Conservation (phyloP, 805 yeast genomes). For the Scheffersomyces coipomensis region DNA sequence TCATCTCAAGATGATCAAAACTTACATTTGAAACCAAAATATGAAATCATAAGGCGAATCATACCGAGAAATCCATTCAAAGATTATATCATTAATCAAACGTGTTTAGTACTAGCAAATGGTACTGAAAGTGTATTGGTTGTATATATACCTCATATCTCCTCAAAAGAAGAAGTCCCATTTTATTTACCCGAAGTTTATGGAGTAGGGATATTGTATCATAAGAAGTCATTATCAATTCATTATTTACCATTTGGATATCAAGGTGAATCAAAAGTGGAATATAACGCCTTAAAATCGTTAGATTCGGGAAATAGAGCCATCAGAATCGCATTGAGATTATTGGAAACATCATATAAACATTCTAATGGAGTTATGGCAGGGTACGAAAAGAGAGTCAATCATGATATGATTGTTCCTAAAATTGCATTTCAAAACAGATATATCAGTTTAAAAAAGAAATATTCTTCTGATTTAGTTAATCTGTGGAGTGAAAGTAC, state of each 20-base stretch:
- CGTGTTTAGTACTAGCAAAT: slow-evolving; percentile 57
- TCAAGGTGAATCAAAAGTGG: slow-evolving; percentile 4
- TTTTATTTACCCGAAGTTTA: slow-evolving; percentile 85
- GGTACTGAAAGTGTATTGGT: slow-evolving; percentile 48
- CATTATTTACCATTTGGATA: slow-evolving; percentile 68
- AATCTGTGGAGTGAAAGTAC: slow-evolving; percentile 91
- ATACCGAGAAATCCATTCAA: slow-evolving; percentile 91
- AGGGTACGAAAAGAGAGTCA: slow-evolving; percentile 86
- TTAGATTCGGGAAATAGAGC: slow-evolving; percentile 57
- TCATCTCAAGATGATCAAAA: slow-evolving; percentile 14
- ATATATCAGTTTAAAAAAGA: slow-evolving; percentile 77
- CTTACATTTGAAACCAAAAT: slow-evolving; percentile 29
- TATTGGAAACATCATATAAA: slow-evolving; percentile 74
- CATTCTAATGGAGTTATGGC: slow-evolving; percentile 81
- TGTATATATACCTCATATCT: slow-evolving; percentile 77
- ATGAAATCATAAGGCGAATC: slow-evolving; percentile 72
- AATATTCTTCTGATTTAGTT: slow-evolving; percentile 71
- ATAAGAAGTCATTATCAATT: slow-evolving; percentile 52
- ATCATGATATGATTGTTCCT: slow-evolving; percentile 83
- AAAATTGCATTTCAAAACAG: slow-evolving; percentile 80
- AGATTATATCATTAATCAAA: slow-evolving; percentile 80
- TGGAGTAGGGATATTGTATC: slow-evolving; percentile 70
- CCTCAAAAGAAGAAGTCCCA: slow-evolving; percentile 61
- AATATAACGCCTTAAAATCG: slow-evolving; percentile 17
- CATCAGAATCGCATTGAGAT: slow-evolving; percentile 76